These are phyloP conservation scores for Adansonia gregorii DNA, from an alignment of 441 rosid species.

Conservation along the genomic window DNA sequence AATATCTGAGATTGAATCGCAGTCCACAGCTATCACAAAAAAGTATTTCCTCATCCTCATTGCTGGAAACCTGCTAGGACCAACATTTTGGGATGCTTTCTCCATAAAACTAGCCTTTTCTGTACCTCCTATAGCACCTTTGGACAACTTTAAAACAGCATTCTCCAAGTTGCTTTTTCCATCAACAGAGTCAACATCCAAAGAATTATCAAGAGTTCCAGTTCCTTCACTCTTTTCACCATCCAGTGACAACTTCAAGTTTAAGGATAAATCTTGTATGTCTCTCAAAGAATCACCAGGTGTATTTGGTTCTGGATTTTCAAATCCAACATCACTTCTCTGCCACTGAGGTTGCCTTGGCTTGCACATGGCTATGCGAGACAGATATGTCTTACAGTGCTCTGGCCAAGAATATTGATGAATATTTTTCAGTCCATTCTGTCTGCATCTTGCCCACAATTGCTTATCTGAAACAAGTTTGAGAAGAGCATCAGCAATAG, in stretches of 20 bases:
- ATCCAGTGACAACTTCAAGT: slow-evolving; percentile 70
- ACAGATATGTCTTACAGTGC: slow-evolving; percentile 77
- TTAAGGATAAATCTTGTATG: slow-evolving; percentile 77
- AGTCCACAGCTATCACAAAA: slow-evolving; percentile 81
- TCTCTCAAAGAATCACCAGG: slow-evolving; percentile 85
- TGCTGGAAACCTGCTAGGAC: slow-evolving; percentile 50
- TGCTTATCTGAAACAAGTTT: slow-evolving; percentile 86
- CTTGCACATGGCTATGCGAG: slow-evolving; percentile 76
- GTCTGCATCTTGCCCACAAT: slow-evolving; percentile 85
- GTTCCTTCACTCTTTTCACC: slow-evolving; percentile 66
- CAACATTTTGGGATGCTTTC: slow-evolving; percentile 48
- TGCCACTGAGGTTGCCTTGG: slow-evolving; percentile 92
- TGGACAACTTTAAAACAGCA: slow-evolving; percentile 59
- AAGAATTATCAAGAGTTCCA: slow-evolving; percentile 42
- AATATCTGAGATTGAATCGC: slow-evolving; percentile 45
- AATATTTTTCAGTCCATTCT: slow-evolving; percentile 82
- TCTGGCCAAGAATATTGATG: slow-evolving; percentile 91
- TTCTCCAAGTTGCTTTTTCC: slow-evolving; percentile 51
- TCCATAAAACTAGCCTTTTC: slow-evolving; percentile 47
- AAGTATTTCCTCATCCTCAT: slow-evolving; percentile 67
- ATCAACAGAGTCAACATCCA: slow-evolving; percentile 50
- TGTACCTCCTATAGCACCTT: slow-evolving; percentile 43
- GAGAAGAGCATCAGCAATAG: slow-evolving; percentile 83
- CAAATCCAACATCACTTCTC: slow-evolving; percentile 47
- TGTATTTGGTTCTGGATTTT: slow-evolving; percentile 62